Evolutionary conservation across 257 asterid species (phyloP).

Genomic region (Cruciata laevipes): DNA sequence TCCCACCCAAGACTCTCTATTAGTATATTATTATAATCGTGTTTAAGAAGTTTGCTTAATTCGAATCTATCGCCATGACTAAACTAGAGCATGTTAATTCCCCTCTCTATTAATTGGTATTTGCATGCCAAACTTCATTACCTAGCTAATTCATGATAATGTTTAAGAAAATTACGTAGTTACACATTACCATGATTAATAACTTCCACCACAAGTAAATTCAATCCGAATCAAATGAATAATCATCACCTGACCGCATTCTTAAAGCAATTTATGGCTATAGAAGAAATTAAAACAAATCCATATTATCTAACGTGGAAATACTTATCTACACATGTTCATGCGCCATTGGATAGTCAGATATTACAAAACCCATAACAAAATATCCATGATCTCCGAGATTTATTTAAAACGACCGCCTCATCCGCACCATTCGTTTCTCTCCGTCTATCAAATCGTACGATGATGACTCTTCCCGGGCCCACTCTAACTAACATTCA

Average conservation of each 20-base stretch:
- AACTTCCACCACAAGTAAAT: no score
- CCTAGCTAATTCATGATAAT: neutral
- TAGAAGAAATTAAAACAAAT: neutral
- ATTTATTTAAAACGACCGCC: neutral
- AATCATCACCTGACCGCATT: no score
- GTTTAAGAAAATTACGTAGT: neutral
- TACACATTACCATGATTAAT: no score
- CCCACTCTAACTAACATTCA: neutral
- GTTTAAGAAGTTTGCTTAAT: no score
- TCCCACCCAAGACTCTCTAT: no score
- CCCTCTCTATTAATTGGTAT: no score
- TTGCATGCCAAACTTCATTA: neutral
- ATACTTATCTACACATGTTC: conserved; percentile 5
- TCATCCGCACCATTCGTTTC: neutral
- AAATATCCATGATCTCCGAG: neutral
- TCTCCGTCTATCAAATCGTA: neutral
- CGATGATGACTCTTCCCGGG: neutral
- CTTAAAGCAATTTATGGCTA: neutral
- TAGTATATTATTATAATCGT: no score
- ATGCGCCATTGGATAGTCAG: neutral
- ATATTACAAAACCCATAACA: neutral
- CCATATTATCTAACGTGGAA: neutral
- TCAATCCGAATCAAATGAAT: neutral
- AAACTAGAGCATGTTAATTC: no score
- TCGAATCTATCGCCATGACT: no score